Evolutionary conservation across 345 rosid species (phyloP), one percentile per base, ranked within the genome.

Genomic region (Pseudoturritis turrita): DNA sequence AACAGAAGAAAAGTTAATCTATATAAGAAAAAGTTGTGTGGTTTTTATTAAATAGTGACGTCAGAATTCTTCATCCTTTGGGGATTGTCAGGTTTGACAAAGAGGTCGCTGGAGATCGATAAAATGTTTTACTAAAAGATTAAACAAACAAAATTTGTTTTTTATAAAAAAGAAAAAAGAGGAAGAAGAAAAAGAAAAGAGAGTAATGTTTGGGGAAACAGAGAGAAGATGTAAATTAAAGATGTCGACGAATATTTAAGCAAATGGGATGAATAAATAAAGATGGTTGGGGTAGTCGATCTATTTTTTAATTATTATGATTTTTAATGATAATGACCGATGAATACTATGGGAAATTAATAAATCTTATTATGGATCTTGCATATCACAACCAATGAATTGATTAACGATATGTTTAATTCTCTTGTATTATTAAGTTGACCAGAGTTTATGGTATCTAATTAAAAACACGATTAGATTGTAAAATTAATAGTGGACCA

Each of bases 401-500:
- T 74, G 52, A 47, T 74, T 58, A 62, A 26, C 6, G 6, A 52
- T 15, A 31, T 62, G 60, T 49, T 28, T 74, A 29, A 66, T 65
- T 57, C 67, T 74, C 9, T 65, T 66, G 67, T 28, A 66, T 74
- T 65, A 74, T 66, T 74, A 57, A 57, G 78, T 74, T 74, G 78
- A 58, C 77, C 26, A 47, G 37, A 58, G 29, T 7, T 67, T 58
- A 28, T 66, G 54, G 67, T 49, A 58, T 57, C 23, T 49, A 28
- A 49, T 39, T 19, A 2, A 57, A 65, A 11, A 11, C 36, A 3
- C 17, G 17, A 28, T 2, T 5, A 15, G 31, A 15, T 19, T 36
- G 10, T 47, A 28, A 26, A 25, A 17, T 8, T 44, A 46, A 18
- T 73, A 21, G 57, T 39, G 10, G 6, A 10, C 35, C 53, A 40